Conservation (phyloP, 2,329 filamentous ascomycete species). For the Parasarocladium wereldwijsianum region DNA sequence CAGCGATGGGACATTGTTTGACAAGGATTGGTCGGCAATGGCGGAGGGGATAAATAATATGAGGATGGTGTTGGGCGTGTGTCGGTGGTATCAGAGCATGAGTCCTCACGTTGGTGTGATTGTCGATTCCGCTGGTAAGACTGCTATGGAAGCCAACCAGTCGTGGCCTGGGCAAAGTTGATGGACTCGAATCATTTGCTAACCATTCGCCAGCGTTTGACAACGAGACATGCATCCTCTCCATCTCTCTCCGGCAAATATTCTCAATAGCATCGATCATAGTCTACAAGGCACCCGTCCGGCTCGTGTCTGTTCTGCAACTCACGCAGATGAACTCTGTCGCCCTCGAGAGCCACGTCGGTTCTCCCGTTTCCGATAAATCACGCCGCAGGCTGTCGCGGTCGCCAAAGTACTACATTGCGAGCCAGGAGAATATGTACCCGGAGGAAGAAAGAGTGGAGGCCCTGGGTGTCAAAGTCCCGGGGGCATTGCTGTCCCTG, state of each 20-base stretch:
- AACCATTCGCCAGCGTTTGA: conserved; percentile 44
- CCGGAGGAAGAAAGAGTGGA: conserved; percentile 62
- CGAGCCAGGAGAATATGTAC: conserved; percentile 68
- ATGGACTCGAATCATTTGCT: not conserved
- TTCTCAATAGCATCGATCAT: conserved; percentile 69
- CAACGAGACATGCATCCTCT: conserved; percentile 48
- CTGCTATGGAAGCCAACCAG: too few species aligned
- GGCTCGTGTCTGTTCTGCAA: conserved; percentile 52
- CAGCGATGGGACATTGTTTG: conserved; percentile 49
- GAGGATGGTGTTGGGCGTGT: conserved; percentile 53
- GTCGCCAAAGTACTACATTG: conserved; percentile 47
- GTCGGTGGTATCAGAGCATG: conserved; percentile 73
- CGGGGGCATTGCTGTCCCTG: conserved; percentile 33
- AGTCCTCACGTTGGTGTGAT: conserved; percentile 56
- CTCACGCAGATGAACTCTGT: conserved; percentile 30
- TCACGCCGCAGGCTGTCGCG: conserved; percentile 1
- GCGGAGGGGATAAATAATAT: conserved; percentile 41
- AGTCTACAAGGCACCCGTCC: conserved; percentile 54
- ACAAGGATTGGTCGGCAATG: conserved; percentile 23
- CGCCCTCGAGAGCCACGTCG: conserved; percentile 1
- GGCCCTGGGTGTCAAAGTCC: conserved; percentile 50
- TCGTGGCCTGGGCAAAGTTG: not conserved
- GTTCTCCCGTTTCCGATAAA: conserved; percentile 6
- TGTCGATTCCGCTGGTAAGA: conserved; percentile 42
- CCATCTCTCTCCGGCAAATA: conserved; percentile 57